These are phyloP conservation scores for Suillus luteus DNA, from an alignment of 768 basidiomycete species.

Conservation along the genomic window DNA sequence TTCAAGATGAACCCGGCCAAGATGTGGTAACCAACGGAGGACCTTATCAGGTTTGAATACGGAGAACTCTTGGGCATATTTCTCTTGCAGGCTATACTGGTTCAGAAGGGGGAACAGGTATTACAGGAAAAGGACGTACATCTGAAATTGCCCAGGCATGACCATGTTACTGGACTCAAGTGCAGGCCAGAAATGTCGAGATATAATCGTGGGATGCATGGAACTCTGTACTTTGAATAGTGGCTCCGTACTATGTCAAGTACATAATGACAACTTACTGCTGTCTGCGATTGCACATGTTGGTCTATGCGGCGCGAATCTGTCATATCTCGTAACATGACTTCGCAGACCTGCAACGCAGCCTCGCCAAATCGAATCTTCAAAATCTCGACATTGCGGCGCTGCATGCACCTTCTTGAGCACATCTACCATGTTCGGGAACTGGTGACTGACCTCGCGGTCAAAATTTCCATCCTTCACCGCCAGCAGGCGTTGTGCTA, in stretches of 20 bases:
- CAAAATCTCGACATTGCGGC: slow-evolving; percentile 89
- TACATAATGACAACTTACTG: slow-evolving; percentile 44
- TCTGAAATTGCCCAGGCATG: slow-evolving; percentile 85
- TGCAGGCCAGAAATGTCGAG: slow-evolving; percentile 93
- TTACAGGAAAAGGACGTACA: slow-evolving; percentile 46
- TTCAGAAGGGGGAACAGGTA: slow-evolving; percentile 13
- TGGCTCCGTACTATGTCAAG: not conserved
- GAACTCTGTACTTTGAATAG: slow-evolving; percentile 48
- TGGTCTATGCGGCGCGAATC: slow-evolving; percentile 89
- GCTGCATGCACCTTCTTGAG: slow-evolving; percentile 45
- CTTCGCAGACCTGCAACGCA: slow-evolving; percentile 92
- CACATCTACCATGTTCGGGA: not conserved
- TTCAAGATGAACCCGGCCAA: slow-evolving; percentile 82
- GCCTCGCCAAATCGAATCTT: slow-evolving; percentile 96
- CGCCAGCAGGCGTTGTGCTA: slow-evolving; percentile 83
- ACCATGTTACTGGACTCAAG: slow-evolving; percentile 70
- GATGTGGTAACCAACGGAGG: slow-evolving; percentile 85
- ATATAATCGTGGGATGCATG: slow-evolving; percentile 89
- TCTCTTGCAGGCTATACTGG: slow-evolving; percentile 60
- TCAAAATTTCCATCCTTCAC: slow-evolving; percentile 82
- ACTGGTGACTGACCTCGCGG: slow-evolving; percentile 46
- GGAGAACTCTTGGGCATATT: slow-evolving; percentile 77
- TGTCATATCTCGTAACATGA: slow-evolving; percentile 97
- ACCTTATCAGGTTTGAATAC: slow-evolving; percentile 91
- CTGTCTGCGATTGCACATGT: slow-evolving; percentile 76